phyloP scores from a whole-genome alignment of 805 yeast genomes.

The Myxozyma vanderwaltii region DNA sequence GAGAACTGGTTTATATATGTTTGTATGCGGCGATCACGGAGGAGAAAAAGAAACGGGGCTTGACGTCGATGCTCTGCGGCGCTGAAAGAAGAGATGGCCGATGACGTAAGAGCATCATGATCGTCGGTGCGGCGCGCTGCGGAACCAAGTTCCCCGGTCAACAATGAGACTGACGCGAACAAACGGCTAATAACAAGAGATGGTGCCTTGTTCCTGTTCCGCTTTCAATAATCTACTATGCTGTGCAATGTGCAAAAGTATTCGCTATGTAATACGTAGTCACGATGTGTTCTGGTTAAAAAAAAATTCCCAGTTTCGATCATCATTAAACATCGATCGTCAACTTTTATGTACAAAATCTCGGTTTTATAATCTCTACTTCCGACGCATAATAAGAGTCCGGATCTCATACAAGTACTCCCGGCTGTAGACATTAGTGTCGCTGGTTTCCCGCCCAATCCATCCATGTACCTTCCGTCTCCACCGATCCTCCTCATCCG shows the following conservation, averaged over 20 bases:
- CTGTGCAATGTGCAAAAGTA: too few relatives aligned
- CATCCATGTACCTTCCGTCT: constrained; percentile 41
- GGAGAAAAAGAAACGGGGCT: too few relatives aligned
- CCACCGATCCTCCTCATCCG: constrained; percentile 45
- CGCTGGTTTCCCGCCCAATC: constrained; percentile 36
- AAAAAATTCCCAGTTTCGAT: neutral
- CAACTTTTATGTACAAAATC: neutral
- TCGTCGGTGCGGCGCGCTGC: too few relatives aligned
- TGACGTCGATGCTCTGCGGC: neutral
- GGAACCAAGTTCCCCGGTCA: too few relatives aligned
- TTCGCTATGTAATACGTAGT: too few relatives aligned
- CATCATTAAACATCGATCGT: neutral
- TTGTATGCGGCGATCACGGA: constrained; percentile 5
- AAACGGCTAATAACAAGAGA: too few relatives aligned
- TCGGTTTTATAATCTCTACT: neutral
- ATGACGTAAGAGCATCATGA: too few relatives aligned
- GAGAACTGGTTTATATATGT: neutral
- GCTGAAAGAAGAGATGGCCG: neutral
- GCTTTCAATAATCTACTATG: too few relatives aligned
- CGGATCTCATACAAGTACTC: constrained; percentile 43
- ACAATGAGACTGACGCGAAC: too few relatives aligned
- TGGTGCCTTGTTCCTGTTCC: too few relatives aligned
- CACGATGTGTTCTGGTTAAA: too few relatives aligned
- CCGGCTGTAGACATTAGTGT: constrained; percentile 9
- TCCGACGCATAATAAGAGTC: constrained; percentile 39